These are phyloP conservation scores for Geotrichum fermentans DNA, from an alignment of 1,139 yeast species.

Conservation along the genomic window DNA sequence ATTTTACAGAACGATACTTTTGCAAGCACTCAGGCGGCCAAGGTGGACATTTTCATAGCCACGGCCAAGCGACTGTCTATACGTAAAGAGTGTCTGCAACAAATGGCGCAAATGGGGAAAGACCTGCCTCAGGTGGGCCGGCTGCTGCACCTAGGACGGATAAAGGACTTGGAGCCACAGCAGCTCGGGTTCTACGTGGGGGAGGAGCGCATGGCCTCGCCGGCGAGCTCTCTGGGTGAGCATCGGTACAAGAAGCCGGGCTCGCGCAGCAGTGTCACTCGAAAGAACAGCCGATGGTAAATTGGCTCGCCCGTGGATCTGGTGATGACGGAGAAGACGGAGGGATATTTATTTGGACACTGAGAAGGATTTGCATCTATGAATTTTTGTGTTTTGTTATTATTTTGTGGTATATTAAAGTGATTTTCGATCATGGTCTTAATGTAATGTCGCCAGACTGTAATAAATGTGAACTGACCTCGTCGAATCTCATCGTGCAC, in stretches of 20 bases:
- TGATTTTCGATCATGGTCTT: neutral
- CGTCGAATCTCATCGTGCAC: too few species aligned
- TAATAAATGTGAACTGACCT: too few species aligned
- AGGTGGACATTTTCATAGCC: conserved; percentile 14
- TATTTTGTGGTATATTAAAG: neutral
- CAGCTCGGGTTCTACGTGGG: conserved; percentile 18
- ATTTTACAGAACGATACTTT: neutral
- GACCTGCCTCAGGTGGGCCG: conserved; percentile 21
- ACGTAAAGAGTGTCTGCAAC: conserved; percentile 17
- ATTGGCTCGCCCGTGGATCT: neutral
- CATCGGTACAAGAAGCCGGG: conserved; percentile 18
- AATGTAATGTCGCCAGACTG: neutral
- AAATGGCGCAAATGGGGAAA: conserved; percentile 16
- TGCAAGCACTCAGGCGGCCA: conserved; percentile 1
- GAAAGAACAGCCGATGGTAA: conserved; percentile 5
- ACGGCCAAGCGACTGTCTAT: conserved; percentile 17
- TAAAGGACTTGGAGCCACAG: conserved; percentile 14
- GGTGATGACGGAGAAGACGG: neutral
- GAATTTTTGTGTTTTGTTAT: neutral
- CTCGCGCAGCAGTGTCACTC: neutral
- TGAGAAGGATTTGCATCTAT: neutral
- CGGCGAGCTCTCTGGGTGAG: conserved; percentile 18
- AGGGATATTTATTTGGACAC: neutral
- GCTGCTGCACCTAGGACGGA: conserved; percentile 19
- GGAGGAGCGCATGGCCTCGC: conserved; percentile 13